A percentile compares a stretch with the other conserved stretches of the same genome.
phyloP scores from a whole-genome alignment of 306 rosid genomes.

The Cicer chorassanicum region DNA sequence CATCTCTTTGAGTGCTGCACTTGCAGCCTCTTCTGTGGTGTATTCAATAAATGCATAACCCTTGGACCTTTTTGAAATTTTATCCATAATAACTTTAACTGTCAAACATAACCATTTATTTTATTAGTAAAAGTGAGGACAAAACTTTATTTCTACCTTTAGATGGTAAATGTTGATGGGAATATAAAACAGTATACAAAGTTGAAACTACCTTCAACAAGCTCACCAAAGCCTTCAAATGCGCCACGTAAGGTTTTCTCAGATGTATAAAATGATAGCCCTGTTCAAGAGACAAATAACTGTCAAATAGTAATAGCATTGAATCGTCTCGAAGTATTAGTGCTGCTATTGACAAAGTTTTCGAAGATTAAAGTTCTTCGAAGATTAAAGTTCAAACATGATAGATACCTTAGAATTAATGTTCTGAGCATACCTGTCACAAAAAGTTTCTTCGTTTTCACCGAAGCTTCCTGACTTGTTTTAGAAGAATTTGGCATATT shows the following conservation, averaged over 20 bases:
- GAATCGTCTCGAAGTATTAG: background rate
- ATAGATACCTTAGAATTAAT: conserved; percentile 11
- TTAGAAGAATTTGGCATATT: conserved; percentile 39
- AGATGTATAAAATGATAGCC: conserved; percentile 66
- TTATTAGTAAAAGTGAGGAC: conserved; percentile 29
- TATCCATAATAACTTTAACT: conserved; percentile 87
- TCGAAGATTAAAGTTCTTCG: background rate
- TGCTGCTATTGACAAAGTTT: conserved; percentile 30
- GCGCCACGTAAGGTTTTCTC: conserved; percentile 89
- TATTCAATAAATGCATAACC: conserved; percentile 92
- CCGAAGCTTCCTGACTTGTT: conserved; percentile 45
- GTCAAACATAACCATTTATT: conserved; percentile 44
- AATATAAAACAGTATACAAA: conserved; percentile 17
- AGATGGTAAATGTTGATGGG: conserved; percentile 5
- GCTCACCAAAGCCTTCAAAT: conserved; percentile 83
- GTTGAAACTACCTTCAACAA: conserved; percentile 69
- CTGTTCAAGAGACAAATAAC: conserved; percentile 50
- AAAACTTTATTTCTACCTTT: background rate
- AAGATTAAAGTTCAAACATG: conserved; percentile 15
- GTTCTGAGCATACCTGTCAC: conserved; percentile 50
- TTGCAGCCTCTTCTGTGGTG: conserved; percentile 84
- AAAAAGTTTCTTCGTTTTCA: conserved; percentile 56
- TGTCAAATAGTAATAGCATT: conserved; percentile 18
- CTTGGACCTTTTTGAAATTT: conserved; percentile 92
- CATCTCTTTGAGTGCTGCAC: conserved; percentile 87